Percentiles rank a stretch among this genome's conserved stretches.
Conservation (phyloP, 129 eudicot genomes). For the Escallonia herrerae region DNA sequence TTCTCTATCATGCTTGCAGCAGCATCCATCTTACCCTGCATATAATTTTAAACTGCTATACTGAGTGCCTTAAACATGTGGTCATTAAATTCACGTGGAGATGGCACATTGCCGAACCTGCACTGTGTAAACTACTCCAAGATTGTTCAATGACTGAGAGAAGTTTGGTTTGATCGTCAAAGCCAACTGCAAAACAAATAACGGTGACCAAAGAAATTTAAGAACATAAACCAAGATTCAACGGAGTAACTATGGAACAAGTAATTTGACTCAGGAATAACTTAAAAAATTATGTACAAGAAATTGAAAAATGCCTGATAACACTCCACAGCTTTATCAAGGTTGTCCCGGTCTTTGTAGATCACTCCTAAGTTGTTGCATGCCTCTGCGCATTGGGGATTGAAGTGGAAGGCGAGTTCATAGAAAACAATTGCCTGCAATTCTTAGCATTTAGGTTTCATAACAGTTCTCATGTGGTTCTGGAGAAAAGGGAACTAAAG, state of each 20-base stretch:
- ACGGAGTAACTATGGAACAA: no score
- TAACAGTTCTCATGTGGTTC: conserved; percentile 1
- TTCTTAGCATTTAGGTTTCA: not conserved
- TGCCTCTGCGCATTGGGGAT: conserved; percentile 99
- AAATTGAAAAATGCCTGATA: conserved; percentile 56
- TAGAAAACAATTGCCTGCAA: conserved; percentile 94
- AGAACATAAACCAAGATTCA: not conserved
- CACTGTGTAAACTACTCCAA: conserved; percentile 96
- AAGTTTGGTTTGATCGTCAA: conserved; percentile 92
- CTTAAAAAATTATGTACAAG: not conserved
- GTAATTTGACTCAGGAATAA: not conserved
- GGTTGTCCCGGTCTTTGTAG: conserved; percentile 94
- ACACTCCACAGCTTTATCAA: conserved; percentile 96
- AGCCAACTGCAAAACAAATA: conserved; percentile 57
- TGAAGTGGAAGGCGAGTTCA: conserved; percentile 99
- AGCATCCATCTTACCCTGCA: conserved; percentile 98
- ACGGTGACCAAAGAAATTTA: not conserved
- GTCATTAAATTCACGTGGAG: conserved; percentile 2
- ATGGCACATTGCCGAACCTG: conserved; percentile 50
- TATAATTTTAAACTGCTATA: not conserved
- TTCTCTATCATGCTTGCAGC: conserved; percentile 98
- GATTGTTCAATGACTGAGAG: conserved; percentile 97
- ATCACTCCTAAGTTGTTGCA: conserved; percentile 98
- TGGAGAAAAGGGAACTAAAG: conserved; percentile 2
- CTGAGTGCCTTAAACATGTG: conserved; percentile 1